Base-by-base conservation (phyloP, 2,329 filamentous ascomycete species). In the Pyrenophora seminiperda region DNA sequence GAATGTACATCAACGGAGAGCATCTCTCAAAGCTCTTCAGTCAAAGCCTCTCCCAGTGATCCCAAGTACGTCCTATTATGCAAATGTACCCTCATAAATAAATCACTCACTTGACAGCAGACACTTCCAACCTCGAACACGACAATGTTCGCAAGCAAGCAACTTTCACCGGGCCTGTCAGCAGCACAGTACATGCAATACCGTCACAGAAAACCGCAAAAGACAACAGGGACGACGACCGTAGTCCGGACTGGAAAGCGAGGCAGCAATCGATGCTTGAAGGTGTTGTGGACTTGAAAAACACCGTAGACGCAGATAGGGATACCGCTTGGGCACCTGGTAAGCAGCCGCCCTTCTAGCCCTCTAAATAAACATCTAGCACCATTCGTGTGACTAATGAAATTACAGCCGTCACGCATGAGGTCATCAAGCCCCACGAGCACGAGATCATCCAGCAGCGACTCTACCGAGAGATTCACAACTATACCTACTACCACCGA, bases 381-480 rank as follows among this genome's bases (percentile, higher is more conserved):
- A 22, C 18, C 7, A 32, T 7, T 17, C 2, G 11, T 24, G 15
- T 51, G 37, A 38, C 59, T 65, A 46, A 65, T 40, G 19, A 2
- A n/a, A 6, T 11, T n/a, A 13, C 19, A 80, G 78, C 77, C 51
- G 79, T 82, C 14, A 76, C 73, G 1, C 79, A 83, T 50, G 79
- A 83, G 56, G 70, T 73, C 0, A 66, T 82, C 31, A 70, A 72
- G 13, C 72, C 75, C 3, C 62, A 74, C 11, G 61, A 73, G 9
- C 79, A 79, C 50, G 71, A 81, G 40, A 71, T 82, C 36, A 61
- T 74, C 13, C 70, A 81, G 55, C 75, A 81, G 57, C 58, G 62
- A 17, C 77, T 82, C 41, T 77, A 75, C 5, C 77, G 79, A 30
- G 81, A 83, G 51, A 80, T 81, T 27, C 81, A 83, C 66, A 77